Base-by-base conservation (phyloP, 2,329 filamentous ascomycete genomes). In the Tolypocladium ovalisporum region DNA sequence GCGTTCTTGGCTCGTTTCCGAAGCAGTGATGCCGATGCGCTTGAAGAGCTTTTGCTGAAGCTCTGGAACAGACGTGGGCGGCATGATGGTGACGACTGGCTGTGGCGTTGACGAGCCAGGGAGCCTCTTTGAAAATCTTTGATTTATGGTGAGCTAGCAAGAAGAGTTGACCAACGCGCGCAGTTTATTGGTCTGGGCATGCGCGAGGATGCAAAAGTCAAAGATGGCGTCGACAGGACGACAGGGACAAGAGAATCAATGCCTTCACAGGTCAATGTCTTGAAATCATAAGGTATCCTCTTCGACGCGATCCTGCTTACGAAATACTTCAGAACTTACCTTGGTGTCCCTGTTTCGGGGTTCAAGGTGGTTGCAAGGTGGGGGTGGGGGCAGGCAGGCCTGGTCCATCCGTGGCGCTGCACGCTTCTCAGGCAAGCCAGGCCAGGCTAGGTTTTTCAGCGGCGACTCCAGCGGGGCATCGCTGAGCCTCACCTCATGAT, bases 41-140 rank as follows among this genome's bases (percentile, higher is more conserved):
- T 69, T 72, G 55, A 72, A 69, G 54, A 75, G 63, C 63, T 71
- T 72, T 58, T 70, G 66, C 39, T 72, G 71, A 51, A 73, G 65
- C 58, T 73, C 71, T 47, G 64, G 59, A 2, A 68, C 66, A 22
- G 67, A 68, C 9, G 62, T 57, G 54, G 63, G 47, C 27, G 64
- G 55, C 66, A 68, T 67, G 36, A 42, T 47, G 52, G 24, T 24
- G 29, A 37, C 15, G 1, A 13, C 5, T 49, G 27, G 27, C 44
- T 19, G 15, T 32, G 47, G 29, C 29, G 47, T 34, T 51, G 27
- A 34, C 29, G 19, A 19, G 10, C 29, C 9, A 13, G 27, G 19
- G 34, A 32, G 47, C 15, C 17, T n/a, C 47, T 15, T 22, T 35
- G 47, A 52, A 52, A 35, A 52, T 35, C 19, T 12, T 58, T 56